Evolutionary conservation across 805 yeast genomes (phyloP).

Genomic region (Zygotorulaspora sp.): DNA sequence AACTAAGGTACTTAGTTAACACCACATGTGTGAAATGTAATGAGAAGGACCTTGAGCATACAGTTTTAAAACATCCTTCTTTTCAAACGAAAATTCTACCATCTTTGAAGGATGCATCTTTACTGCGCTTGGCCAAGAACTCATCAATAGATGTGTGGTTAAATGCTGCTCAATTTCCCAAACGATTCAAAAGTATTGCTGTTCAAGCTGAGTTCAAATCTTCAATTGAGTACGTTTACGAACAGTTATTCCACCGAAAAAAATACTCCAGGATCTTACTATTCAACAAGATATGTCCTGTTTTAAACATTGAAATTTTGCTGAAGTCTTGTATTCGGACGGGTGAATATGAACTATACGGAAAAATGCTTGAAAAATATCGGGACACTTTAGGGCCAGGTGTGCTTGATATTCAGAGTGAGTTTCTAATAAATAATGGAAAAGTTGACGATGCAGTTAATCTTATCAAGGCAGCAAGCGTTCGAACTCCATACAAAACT

Average conservation of each 20-base stretch:
- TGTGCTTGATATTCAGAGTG: constrained; percentile 21
- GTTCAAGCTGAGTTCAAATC: constrained; percentile 28
- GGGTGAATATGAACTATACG: constrained; percentile 23
- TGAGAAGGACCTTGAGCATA: constrained; percentile 13
- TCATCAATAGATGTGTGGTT: constrained; percentile 16
- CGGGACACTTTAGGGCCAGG: constrained; percentile 13
- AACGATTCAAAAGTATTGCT: constrained; percentile 27
- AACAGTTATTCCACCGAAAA: constrained; percentile 17
- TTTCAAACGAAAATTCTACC: constrained; percentile 19
- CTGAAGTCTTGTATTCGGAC: constrained; percentile 26
- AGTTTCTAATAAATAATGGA: constrained; percentile 20
- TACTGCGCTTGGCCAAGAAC: constrained; percentile 23
- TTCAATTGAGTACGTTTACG: constrained; percentile 23
- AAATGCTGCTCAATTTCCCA: constrained; percentile 25
- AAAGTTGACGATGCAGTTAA: constrained; percentile 24
- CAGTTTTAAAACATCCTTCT: constrained; percentile 15
- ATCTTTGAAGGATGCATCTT: constrained; percentile 23
- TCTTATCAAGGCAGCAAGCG: constrained; percentile 12
- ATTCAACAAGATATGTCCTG: constrained; percentile 28
- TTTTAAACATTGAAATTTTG: constrained; percentile 22
- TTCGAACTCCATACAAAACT: constrained; percentile 18
- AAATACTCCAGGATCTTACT: constrained; percentile 18
- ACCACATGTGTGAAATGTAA: constrained; percentile 16
- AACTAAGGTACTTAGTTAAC: constrained; percentile 21
- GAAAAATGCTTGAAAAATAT: constrained; percentile 17